Evolutionary conservation across 345 rosid genomes (phyloP).

Genomic region (Kandelia obovata): DNA sequence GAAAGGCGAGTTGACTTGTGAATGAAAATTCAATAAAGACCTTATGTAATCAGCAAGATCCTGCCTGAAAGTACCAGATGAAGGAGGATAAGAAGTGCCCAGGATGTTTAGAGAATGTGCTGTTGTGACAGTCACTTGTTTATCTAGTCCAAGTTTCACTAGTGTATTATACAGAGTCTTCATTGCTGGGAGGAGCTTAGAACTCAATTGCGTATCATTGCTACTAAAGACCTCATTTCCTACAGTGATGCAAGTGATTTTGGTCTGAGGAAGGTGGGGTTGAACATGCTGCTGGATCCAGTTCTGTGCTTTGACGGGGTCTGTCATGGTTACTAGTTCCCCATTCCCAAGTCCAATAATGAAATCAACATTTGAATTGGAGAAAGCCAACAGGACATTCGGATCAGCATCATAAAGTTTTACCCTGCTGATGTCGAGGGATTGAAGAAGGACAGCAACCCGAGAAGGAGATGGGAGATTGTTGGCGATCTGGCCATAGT

Average conservation of each 20-base stretch:
- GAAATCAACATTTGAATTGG: slow-evolving; percentile 65
- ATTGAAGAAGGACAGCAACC: slow-evolving; percentile 52
- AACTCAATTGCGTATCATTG: slow-evolving; percentile 31
- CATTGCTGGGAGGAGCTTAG: slow-evolving; percentile 78
- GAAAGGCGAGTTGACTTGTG: slow-evolving; percentile 66
- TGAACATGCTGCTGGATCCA: slow-evolving; percentile 67
- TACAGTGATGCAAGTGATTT: slow-evolving; percentile 61
- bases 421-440: slow-evolving; percentile 63
- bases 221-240: slow-evolving; percentile 72
- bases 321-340: slow-evolving; percentile 50
- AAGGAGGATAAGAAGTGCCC: slow-evolving; percentile 65
- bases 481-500: slow-evolving; percentile 88
- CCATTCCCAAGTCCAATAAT: slow-evolving; percentile 70
- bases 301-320: slow-evolving; percentile 50
- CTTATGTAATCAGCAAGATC: slow-evolving; percentile 51
- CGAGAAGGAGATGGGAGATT: slow-evolving; percentile 75
- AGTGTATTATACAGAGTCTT: slow-evolving; percentile 45
- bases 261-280: slow-evolving; percentile 55
- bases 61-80: slow-evolving; percentile 56
- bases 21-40: slow-evolving; percentile 55
- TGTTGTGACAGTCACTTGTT: slow-evolving; percentile 61
- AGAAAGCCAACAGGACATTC: slow-evolving; percentile 66
- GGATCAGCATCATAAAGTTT: slow-evolving; percentile 88
- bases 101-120: slow-evolving; percentile 67
- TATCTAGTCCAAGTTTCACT: slow-evolving; percentile 53